phyloP scores from a whole-genome alignment of 2,329 filamentous ascomycete genomes.

The Coleophoma crateriformis region DNA sequence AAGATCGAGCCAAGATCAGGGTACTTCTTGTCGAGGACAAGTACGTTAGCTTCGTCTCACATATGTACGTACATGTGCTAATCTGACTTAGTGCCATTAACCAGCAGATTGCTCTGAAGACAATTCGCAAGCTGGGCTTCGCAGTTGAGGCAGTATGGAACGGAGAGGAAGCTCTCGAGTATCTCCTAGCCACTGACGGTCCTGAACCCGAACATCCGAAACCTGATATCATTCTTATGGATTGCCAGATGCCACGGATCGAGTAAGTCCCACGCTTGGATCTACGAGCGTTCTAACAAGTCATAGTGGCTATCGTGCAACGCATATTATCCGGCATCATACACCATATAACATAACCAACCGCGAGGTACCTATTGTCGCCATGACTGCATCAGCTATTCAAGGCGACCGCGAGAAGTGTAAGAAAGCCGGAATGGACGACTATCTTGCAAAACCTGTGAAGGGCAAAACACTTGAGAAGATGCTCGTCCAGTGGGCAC shows the following conservation, averaged over 20 bases:
- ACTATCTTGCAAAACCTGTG: constrained; percentile 70
- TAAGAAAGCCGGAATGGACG: constrained; percentile 69
- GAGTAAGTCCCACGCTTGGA: constrained; percentile 32
- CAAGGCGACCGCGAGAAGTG: constrained; percentile 74
- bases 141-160: constrained; percentile 69
- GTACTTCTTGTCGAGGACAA: constrained; percentile 82
- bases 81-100: constrained; percentile 48
- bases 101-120: constrained; percentile 71
- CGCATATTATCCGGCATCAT: constrained; percentile 66
- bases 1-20: constrained; percentile 58
- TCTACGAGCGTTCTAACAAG: neutral
- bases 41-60: constrained; percentile 35
- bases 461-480: constrained; percentile 61
- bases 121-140: constrained; percentile 69
- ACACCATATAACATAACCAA: constrained; percentile 55
- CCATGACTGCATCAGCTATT: constrained; percentile 78
- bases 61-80: too few relatives aligned
- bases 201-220: constrained; percentile 20
- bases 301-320: constrained; percentile 61
- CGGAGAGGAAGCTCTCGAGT: constrained; percentile 72
- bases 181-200: constrained; percentile 50
- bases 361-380: constrained; percentile 65
- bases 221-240: constrained; percentile 75
- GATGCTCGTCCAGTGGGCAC: constrained; percentile 67
- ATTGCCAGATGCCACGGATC: constrained; percentile 70